phyloP scores from a whole-genome alignment of 306 rosid species.

The Pyrus betulifolia region DNA sequence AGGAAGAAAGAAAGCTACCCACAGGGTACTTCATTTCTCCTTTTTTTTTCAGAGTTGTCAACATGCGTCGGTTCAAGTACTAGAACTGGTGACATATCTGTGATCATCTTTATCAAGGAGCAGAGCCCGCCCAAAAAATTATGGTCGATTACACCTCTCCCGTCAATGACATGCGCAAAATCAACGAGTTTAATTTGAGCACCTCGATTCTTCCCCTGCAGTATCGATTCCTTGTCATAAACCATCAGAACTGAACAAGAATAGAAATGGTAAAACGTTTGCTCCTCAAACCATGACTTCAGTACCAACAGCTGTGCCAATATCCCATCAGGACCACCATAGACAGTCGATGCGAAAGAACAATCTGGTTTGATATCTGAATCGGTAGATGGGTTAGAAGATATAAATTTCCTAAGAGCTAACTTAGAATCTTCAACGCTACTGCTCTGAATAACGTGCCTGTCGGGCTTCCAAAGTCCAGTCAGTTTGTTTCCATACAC shows the following conservation, averaged over 20 bases:
- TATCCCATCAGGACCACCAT: constrained; percentile 39
- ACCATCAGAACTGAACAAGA: constrained; percentile 60
- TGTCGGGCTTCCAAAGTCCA: constrained; percentile 52
- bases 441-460: constrained; percentile 17
- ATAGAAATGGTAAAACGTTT: constrained; percentile 61
- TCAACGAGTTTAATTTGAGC: constrained; percentile 59
- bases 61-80: background rate
- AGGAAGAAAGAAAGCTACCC: background rate
- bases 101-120: constrained; percentile 63
- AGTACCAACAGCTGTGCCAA: constrained; percentile 54
- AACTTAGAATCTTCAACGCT: constrained; percentile 20
- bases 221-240: constrained; percentile 40
- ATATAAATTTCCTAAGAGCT: constrained; percentile 53
- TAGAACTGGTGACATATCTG: constrained; percentile 23
- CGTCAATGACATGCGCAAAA: constrained; percentile 68
- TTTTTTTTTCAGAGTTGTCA: background rate
- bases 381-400: constrained; percentile 31
- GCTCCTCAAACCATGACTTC: constrained; percentile 82
- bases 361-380: constrained; percentile 36
- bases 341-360: constrained; percentile 38
- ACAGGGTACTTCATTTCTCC: background rate
- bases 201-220: constrained; percentile 19
- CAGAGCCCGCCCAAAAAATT: constrained; percentile 93
- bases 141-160: constrained; percentile 68
- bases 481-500: constrained; percentile 21